phyloP scores from a whole-genome alignment of 2,329 filamentous ascomycete genomes.

The Aureobasidium sp. region DNA sequence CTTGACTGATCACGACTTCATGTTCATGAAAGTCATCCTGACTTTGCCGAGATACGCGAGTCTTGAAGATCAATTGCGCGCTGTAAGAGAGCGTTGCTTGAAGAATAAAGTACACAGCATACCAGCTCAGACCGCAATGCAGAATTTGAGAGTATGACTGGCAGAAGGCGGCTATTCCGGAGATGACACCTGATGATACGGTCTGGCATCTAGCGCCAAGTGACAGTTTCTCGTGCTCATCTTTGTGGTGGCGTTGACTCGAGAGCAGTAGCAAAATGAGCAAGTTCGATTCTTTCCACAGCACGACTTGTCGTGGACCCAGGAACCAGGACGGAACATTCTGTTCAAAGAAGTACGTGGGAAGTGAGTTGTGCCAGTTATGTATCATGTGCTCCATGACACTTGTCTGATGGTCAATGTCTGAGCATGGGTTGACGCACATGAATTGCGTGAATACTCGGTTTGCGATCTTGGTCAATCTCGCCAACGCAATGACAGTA shows the following conservation, averaged over 20 bases:
- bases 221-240: constrained; percentile 19
- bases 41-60: not conserved
- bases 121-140: constrained; percentile 20
- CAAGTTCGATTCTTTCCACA: constrained; percentile 23
- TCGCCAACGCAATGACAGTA: constrained; percentile 20
- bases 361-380: constrained; percentile 20
- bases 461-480: constrained; percentile 22
- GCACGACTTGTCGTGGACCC: constrained; percentile 20
- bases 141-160: constrained; percentile 14
- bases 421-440: constrained; percentile 16
- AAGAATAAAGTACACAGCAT: constrained; percentile 21
- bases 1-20: not conserved
- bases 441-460: constrained; percentile 20
- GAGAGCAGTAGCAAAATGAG: constrained; percentile 20
- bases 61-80: constrained; percentile 3
- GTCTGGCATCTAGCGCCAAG: constrained; percentile 18
- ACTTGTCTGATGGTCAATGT: constrained; percentile 18
- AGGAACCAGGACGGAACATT: constrained; percentile 21
- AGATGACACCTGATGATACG: constrained; percentile 18
- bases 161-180: constrained; percentile 19
- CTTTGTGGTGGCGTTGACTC: constrained; percentile 19
- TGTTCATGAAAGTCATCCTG: not conserved
- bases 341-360: constrained; percentile 19
- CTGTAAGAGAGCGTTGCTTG: constrained; percentile 18
- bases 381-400: constrained; percentile 22